Evolutionary conservation across 2,329 filamentous ascomycete genomes (phyloP).

Genomic region (Epichloe sibirici): DNA sequence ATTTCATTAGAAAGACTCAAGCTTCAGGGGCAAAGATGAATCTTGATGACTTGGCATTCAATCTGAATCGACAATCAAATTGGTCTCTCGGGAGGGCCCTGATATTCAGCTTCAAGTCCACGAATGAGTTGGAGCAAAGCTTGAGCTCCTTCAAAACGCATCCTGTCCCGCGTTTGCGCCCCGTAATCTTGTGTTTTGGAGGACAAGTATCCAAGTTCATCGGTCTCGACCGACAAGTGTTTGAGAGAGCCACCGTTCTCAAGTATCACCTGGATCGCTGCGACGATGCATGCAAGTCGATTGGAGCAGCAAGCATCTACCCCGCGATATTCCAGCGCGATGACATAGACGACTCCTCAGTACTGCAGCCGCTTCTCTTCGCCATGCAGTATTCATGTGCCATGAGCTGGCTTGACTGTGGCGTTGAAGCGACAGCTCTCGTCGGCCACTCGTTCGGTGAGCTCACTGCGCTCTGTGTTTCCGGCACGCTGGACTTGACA

Average conservation of each 20-base stretch:
- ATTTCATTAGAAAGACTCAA: neutral
- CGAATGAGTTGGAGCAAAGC: constrained; percentile 10
- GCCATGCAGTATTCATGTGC: constrained; percentile 26
- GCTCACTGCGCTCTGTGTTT: constrained; percentile 25
- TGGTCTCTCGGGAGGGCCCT: constrained; percentile 11
- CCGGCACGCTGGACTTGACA: constrained; percentile 17
- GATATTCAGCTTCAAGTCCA: constrained; percentile 12
- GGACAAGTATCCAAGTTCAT: constrained; percentile 19
- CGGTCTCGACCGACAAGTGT: constrained; percentile 19
- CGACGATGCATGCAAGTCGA: neutral
- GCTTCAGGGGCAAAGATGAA: neutral
- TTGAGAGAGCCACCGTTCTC: constrained; percentile 13
- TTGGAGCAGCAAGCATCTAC: constrained; percentile 16
- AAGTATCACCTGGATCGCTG: constrained; percentile 9
- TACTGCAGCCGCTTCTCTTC: constrained; percentile 28
- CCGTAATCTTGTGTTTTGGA: constrained; percentile 22
- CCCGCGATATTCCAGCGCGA: constrained; percentile 19
- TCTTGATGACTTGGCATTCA: constrained; percentile 19
- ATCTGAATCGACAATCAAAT: constrained; percentile 19
- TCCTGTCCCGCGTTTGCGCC: constrained; percentile 4
- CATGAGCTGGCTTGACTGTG: constrained; percentile 23
- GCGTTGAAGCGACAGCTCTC: constrained; percentile 9
- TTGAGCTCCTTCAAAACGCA: constrained; percentile 11
- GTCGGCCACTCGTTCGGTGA: constrained; percentile 32
- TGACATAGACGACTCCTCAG: constrained; percentile 13